Conservation (phyloP, 1,139 yeast species). For the Martiniozyma asiatica region DNA sequence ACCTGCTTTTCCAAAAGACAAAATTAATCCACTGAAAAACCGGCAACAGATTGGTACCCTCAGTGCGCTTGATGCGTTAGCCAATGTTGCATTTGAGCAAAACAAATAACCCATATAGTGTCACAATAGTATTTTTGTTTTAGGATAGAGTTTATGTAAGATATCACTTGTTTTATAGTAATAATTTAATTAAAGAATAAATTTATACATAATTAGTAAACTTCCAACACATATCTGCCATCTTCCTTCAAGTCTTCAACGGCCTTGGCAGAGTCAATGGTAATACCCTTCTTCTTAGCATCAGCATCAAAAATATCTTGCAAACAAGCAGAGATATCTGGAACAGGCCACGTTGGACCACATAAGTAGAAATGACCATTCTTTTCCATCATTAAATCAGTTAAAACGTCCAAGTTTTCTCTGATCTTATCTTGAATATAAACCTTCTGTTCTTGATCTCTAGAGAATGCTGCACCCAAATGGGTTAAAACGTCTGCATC, state of each 20-base stretch:
- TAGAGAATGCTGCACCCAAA: constrained; percentile 95
- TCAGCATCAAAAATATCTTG: constrained; percentile 69
- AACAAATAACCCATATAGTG: too few relatives aligned
- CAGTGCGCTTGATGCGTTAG: constrained; percentile 23
- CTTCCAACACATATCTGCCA: constrained; percentile 89
- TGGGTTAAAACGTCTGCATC: constrained; percentile 89
- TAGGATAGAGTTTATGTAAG: too few relatives aligned
- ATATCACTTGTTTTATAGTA: too few relatives aligned
- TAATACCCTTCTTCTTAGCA: constrained; percentile 54
- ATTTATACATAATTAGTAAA: constrained; percentile 62
- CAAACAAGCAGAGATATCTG: constrained; percentile 85
- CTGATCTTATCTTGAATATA: constrained; percentile 92
- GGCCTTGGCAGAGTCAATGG: constrained; percentile 61
- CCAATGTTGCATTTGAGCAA: constrained; percentile 22
- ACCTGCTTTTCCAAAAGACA: constrained; percentile 2
- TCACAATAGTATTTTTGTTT: too few relatives aligned
- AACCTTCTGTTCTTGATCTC: constrained; percentile 92
- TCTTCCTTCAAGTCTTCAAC: constrained; percentile 91
- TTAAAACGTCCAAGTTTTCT: constrained; percentile 59
- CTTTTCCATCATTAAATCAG: constrained; percentile 66
- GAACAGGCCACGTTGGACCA: constrained; percentile 99
- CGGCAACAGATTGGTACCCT: constrained; percentile 13
- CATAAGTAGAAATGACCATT: constrained; percentile 89
- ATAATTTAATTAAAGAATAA: too few relatives aligned
- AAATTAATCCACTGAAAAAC: constrained; percentile 4